phyloP scores from a whole-genome alignment of 441 rosid species.

The Jatropha podagrica region DNA sequence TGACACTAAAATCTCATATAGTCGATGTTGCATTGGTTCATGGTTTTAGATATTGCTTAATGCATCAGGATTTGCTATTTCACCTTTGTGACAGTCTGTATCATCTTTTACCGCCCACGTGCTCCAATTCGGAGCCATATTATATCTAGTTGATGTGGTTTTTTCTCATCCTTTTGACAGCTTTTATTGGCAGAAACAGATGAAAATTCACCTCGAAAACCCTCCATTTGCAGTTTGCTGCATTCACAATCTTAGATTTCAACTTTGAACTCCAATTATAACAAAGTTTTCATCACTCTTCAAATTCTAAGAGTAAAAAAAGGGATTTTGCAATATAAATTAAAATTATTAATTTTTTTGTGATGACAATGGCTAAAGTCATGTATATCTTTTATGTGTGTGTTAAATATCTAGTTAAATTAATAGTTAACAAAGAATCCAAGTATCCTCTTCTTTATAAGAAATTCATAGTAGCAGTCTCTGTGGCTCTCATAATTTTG shows the following conservation, averaged over 20 bases:
- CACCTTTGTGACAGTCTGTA: neutral
- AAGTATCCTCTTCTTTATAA: neutral
- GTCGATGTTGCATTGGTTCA: constrained; percentile 1
- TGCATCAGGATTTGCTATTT: neutral
- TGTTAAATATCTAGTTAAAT: neutral
- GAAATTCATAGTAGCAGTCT: neutral
- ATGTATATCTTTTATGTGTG: neutral
- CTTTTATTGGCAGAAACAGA: neutral
- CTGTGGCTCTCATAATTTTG: neutral
- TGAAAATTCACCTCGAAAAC: too few relatives aligned
- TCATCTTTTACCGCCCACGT: neutral
- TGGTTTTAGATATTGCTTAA: neutral
- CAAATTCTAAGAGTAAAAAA: neutral
- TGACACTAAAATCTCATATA: neutral
- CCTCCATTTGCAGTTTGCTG: neutral
- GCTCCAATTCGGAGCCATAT: neutral
- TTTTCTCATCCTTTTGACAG: neutral
- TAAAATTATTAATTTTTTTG: neutral
- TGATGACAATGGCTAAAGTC: neutral
- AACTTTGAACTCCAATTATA: neutral
- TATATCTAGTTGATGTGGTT: neutral
- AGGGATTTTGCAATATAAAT: neutral
- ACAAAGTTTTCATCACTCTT: neutral
- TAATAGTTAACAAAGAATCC: neutral
- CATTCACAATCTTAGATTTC: neutral